Evolutionary conservation across 2,329 filamentous ascomycete species (phyloP).

Genomic region (Alternaria sp.): DNA sequence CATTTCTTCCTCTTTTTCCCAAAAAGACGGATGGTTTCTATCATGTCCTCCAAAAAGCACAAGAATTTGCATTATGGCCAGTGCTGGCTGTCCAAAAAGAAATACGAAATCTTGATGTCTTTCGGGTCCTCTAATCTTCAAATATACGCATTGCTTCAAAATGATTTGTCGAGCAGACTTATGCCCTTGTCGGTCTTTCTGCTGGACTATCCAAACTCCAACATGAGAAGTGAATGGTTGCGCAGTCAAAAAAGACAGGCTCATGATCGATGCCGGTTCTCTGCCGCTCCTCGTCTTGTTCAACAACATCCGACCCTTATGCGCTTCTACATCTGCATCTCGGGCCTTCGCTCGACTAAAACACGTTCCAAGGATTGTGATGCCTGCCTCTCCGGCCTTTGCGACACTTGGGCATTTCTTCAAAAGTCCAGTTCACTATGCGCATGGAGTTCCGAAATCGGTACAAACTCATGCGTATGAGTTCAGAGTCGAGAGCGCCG

Average conservation of each 20-base stretch:
- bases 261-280: not conserved
- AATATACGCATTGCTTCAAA: accelerated
- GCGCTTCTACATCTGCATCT: not conserved
- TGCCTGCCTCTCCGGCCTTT: not conserved
- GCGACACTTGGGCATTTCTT: not conserved
- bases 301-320: not conserved
- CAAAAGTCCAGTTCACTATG: not conserved
- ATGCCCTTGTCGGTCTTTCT: not conserved
- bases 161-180: no score
- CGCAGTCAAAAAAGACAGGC: not conserved
- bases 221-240: not conserved
- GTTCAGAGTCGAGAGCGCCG: no score
- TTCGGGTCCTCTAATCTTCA: not conserved
- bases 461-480: accelerated
- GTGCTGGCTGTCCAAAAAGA: not conserved
- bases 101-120: accelerated
- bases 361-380: accelerated
- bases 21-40: no score
- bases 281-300: not conserved
- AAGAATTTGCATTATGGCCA: not conserved
- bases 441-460: not conserved
- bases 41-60: no score
- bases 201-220: not conserved
- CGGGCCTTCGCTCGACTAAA: not conserved
- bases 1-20: accelerated